Evolutionary conservation across 192 early-diverging fungal species (phyloP).

Genomic region (Rhizophlyctis rosea): DNA sequence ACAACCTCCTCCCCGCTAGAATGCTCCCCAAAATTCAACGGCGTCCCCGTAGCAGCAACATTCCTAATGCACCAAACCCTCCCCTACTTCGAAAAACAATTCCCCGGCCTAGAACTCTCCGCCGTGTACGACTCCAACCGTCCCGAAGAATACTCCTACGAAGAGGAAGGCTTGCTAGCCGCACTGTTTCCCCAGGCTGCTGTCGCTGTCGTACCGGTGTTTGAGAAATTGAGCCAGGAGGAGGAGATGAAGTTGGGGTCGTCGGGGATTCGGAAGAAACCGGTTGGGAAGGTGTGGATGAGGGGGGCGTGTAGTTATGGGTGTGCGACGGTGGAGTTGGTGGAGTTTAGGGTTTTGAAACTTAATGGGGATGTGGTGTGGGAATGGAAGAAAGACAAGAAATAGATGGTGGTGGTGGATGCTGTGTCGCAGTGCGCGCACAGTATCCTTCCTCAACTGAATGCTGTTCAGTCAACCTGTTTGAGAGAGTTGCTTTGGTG

Average conservation of each 20-base stretch:
- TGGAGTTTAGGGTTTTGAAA: slow-evolving; percentile 35
- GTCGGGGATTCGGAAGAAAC: slow-evolving; percentile 43
- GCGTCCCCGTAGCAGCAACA: slow-evolving; percentile 48
- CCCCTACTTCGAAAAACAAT: slow-evolving; percentile 32
- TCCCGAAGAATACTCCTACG: slow-evolving; percentile 32
- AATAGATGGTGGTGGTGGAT: not conserved
- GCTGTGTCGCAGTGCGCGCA: too few relatives aligned
- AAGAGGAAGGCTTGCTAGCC: slow-evolving; percentile 30
- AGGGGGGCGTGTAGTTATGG: slow-evolving; percentile 44
- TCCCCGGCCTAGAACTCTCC: slow-evolving; percentile 46
- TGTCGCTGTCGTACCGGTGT: slow-evolving; percentile 40
- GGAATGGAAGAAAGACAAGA: slow-evolving; percentile 38
- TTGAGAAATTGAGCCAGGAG: slow-evolving; percentile 36
- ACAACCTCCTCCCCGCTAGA: slow-evolving; percentile 6
- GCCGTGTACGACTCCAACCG: slow-evolving; percentile 31
- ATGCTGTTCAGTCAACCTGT: too few relatives aligned
- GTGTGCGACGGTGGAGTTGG: slow-evolving; percentile 46
- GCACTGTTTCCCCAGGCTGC: slow-evolving; percentile 25
- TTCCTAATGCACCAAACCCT: slow-evolving; percentile 50
- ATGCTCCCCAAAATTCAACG: slow-evolving; percentile 47
- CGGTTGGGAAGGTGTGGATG: slow-evolving; percentile 40
- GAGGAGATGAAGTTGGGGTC: slow-evolving; percentile 48
- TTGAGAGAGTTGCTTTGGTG: too few relatives aligned
- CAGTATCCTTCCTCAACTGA: too few relatives aligned
- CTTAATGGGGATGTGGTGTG: slow-evolving; percentile 41